phyloP scores from a whole-genome alignment of 257 asterid species.

The Solanum pinnatisectum region DNA sequence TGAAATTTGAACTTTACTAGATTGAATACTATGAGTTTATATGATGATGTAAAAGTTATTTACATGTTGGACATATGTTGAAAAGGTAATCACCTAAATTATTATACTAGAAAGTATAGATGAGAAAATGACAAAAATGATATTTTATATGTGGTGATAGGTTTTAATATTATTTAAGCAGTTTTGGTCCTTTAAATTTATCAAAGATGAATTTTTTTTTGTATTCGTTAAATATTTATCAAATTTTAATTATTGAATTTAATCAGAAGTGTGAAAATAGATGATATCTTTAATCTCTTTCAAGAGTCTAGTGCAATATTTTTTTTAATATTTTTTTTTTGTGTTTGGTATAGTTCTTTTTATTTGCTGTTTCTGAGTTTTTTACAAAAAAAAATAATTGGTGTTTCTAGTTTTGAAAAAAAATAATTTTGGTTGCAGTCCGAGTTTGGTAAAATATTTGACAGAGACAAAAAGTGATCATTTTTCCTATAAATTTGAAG shows the following conservation, averaged over 20 bases:
- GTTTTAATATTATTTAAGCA: neutral
- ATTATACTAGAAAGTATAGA: neutral
- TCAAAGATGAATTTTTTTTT: neutral
- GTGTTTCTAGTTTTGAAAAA: too few species aligned
- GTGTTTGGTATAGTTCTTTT: neutral
- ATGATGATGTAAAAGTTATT: neutral
- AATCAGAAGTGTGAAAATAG: neutral
- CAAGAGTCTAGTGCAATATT: neutral
- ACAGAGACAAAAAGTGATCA: neutral
- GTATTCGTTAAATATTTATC: neutral
- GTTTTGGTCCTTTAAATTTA: neutral
- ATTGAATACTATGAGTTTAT: neutral
- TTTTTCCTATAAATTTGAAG: neutral
- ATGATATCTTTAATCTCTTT: neutral
- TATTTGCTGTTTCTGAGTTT: neutral
- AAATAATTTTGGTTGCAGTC: too few species aligned
- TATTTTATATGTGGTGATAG: neutral
- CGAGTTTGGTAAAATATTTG: neutral
- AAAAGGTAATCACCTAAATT: neutral
- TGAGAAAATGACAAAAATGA: neutral
- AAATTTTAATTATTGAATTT: neutral
- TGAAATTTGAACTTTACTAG: neutral
- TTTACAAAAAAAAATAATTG: accelerated
- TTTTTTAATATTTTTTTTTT: neutral
- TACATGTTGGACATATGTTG: neutral